phyloP scores from a whole-genome alignment of 805 yeast species.

The Zygotorulaspora sp. region DNA sequence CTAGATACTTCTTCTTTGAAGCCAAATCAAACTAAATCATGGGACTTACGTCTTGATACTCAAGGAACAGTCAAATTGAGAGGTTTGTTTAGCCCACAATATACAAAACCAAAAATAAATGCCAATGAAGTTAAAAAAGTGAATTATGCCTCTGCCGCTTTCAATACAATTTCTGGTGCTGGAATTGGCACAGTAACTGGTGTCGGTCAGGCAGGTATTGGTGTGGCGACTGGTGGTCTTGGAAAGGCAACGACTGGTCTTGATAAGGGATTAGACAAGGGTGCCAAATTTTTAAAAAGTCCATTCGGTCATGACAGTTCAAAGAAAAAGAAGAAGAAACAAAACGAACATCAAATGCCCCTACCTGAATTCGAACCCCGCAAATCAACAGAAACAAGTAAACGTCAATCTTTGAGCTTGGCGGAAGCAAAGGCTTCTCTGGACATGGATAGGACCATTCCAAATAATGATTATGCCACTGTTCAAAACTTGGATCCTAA shows the following conservation, averaged over 20 bases:
- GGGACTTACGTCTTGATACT: constrained; percentile 52
- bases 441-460: constrained; percentile 29
- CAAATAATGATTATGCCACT: constrained; percentile 29
- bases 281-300: constrained; percentile 35
- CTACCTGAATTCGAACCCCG: constrained; percentile 3
- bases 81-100: constrained; percentile 59
- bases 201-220: constrained; percentile 39
- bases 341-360: background rate
- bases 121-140: constrained; percentile 31
- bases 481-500: constrained; percentile 20
- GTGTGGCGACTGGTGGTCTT: constrained; percentile 30
- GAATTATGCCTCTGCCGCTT: constrained; percentile 41
- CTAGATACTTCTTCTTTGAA: constrained; percentile 49
- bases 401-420: constrained; percentile 7
- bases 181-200: constrained; percentile 38
- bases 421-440: constrained; percentile 15
- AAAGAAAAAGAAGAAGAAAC: constrained; percentile 5
- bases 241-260: constrained; percentile 11
- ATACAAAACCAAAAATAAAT: constrained; percentile 56
- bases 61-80: constrained; percentile 56
- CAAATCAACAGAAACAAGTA: constrained; percentile 4
- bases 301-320: constrained; percentile 15
- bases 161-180: constrained; percentile 37
- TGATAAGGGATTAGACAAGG: constrained; percentile 37
- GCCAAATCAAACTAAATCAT: constrained; percentile 43